Conservation (phyloP, 2,329 filamentous ascomycete species). For the Penicillium sp. region DNA sequence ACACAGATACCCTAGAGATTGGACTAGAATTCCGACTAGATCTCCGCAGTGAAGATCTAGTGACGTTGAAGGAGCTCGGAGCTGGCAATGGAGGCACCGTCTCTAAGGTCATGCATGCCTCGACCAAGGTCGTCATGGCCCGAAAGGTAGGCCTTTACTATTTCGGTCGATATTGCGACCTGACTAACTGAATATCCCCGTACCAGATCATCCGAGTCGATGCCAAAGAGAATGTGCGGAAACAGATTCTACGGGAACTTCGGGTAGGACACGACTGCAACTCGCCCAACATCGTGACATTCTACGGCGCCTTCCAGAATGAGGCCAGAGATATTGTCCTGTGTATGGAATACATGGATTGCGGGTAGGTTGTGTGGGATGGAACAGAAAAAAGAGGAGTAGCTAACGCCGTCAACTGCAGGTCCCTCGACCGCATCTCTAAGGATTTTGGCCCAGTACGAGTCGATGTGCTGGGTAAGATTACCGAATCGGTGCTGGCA, state of each 20-base stretch:
- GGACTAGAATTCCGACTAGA: slow-evolving; percentile 96
- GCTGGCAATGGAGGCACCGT: slow-evolving; percentile 96
- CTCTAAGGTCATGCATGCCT: slow-evolving; percentile 93
- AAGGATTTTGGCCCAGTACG: slow-evolving; percentile 91
- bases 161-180: background rate
- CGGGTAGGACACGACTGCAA: slow-evolving; percentile 99
- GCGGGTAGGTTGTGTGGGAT: slow-evolving; percentile 65
- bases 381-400: slow-evolving; percentile 8
- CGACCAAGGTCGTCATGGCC: slow-evolving; percentile 94
- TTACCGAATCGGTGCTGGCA: slow-evolving; percentile 89
- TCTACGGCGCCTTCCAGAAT: slow-evolving; percentile 96
- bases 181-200: background rate
- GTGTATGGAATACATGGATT: slow-evolving; percentile 99
- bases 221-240: slow-evolving; percentile 93
- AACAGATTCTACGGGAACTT: slow-evolving; percentile 92
- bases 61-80: slow-evolving; percentile 89
- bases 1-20: slow-evolving; percentile 77
- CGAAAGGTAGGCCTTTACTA: slow-evolving; percentile 67
- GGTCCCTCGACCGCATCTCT: slow-evolving; percentile 87
- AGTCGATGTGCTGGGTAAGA: slow-evolving; percentile 95
- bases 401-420: slow-evolving; percentile 39
- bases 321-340: slow-evolving; percentile 97
- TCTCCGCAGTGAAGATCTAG: slow-evolving; percentile 82
- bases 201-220: slow-evolving; percentile 91
- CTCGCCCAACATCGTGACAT: slow-evolving; percentile 93